phyloP scores from a whole-genome alignment of 2,329 filamentous ascomycete species.

The Trichoderma semiorbis region DNA sequence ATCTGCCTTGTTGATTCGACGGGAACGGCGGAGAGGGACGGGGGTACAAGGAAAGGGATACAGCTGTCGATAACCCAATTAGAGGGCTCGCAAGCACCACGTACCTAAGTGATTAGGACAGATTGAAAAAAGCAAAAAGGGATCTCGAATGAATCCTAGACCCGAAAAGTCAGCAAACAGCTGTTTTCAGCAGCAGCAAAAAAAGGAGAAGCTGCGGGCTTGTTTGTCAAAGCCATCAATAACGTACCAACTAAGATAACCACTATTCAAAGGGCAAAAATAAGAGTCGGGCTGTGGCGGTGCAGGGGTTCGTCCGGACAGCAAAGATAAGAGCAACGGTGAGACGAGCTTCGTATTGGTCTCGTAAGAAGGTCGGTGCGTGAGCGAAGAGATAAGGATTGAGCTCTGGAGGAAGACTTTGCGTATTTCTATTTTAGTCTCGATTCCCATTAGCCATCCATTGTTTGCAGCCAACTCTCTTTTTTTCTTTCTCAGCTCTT shows the following conservation, averaged over 20 bases:
- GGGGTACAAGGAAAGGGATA: not conserved
- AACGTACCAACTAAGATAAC: conserved; percentile 11
- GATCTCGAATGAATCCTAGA: not conserved
- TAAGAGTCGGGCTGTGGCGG: conserved; percentile 3
- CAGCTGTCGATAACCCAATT: conserved; percentile 2
- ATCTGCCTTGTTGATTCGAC: conserved; percentile 4
- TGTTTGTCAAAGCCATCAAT: conserved; percentile 9
- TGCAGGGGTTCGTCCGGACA: not conserved
- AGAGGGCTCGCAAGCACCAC: conserved; percentile 7
- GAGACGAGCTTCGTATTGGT: conserved; percentile 13
- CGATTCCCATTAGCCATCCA: not conserved
- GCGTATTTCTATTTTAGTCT: conserved; percentile 14
- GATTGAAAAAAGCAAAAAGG: not conserved
- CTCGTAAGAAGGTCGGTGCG: conserved; percentile 11
- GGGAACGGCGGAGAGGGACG: conserved; percentile 6
- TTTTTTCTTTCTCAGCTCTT: not conserved
- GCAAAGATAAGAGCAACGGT: conserved; percentile 8
- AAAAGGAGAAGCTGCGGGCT: not conserved
- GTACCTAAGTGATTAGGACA: conserved; percentile 6
- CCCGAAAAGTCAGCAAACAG: conserved; percentile 4
- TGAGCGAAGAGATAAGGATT: conserved; percentile 8
- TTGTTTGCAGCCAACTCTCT: not conserved
- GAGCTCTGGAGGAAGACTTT: not conserved
- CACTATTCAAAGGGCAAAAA: conserved; percentile 1
- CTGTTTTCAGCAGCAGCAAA: not conserved